Base-by-base conservation (phyloP, 2,329 filamentous ascomycete species). In the Diaporthe sp. region DNA sequence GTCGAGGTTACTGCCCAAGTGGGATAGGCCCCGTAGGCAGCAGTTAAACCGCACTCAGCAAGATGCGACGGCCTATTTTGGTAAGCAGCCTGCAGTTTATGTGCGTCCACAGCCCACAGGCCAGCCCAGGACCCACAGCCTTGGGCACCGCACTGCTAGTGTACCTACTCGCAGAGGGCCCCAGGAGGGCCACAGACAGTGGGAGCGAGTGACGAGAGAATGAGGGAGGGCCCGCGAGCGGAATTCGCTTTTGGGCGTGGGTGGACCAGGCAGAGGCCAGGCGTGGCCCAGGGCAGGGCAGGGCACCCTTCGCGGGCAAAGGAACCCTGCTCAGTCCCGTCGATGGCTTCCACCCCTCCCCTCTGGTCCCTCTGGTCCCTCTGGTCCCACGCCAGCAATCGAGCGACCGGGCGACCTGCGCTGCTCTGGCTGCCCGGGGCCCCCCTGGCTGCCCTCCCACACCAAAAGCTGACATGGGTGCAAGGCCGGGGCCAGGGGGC, bases 361-460 rank as follows among this genome's bases (percentile, higher is more conserved):
- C 62, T 67, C 62, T 51, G 44, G 28, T 51, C 44, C 42, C 62
- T 67, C 62, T 51, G 44, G 28, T 51, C 44, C 42, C 62, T 67
- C 62, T 51, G 44, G 28, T 51, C 44, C 44, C 28, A 37, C 28
- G 13, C 62, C 62, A 53, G 31, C 22, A 39, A 19, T 53, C 44
- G 46, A 53, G 46, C 12, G 62, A 53, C 62, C 62, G 62, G 62
- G 62, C 44, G 62, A 39, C 62, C 46, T 53, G 31, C 31, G 31
- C 44, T 68, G 44, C 44, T 12, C 60, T 62, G 60, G 60, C 39
- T 62, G 15, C 62, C 62, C 22, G 46, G 62, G 62, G 13, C 13
- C 46, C 62, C 62, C 62, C 62, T 68, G 62, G 62, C 62, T 39
- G 62, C 46, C 46, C 62, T 68, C 62, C 62, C 62, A 68, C 62